phyloP scores from a whole-genome alignment of 2,329 filamentous ascomycete species.

The Fonsecaea erecta region DNA sequence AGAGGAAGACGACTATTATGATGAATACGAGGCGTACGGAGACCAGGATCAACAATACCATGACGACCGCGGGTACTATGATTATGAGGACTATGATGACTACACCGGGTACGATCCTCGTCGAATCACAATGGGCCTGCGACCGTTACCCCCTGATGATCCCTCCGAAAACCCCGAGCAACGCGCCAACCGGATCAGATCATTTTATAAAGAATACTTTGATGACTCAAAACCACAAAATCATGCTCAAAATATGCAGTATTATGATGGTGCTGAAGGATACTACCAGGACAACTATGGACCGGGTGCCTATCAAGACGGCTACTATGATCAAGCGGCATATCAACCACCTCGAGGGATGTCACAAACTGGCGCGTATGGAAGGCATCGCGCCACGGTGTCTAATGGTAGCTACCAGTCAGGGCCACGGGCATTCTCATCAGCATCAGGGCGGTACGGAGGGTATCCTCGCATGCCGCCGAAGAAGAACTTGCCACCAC shows the following conservation, averaged over 20 bases:
- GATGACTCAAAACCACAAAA: slow-evolving; percentile 70
- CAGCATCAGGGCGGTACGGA: slow-evolving; percentile 58
- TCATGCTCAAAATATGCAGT: slow-evolving; percentile 72
- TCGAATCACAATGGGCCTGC: slow-evolving; percentile 66
- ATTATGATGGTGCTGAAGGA: slow-evolving; percentile 68
- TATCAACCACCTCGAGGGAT: slow-evolving; percentile 42
- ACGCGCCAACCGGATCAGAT: slow-evolving; percentile 92
- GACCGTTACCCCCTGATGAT: slow-evolving; percentile 86
- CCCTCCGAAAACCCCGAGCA: slow-evolving; percentile 89
- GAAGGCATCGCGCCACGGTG: slow-evolving; percentile 34
- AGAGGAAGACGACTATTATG: slow-evolving; percentile 19
- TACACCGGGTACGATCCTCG: slow-evolving; percentile 48
- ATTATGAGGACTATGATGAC: slow-evolving; percentile 32
- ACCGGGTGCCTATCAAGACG: slow-evolving; percentile 43
- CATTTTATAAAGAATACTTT: slow-evolving; percentile 99
- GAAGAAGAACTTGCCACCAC: slow-evolving; percentile 69
- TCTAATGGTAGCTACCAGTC: slow-evolving; percentile 51
- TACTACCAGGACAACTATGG: slow-evolving; percentile 66
- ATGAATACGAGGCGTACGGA: slow-evolving; percentile 23
- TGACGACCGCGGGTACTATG: slow-evolving; percentile 23
- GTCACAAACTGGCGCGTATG: slow-evolving; percentile 47
- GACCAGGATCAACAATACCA: slow-evolving; percentile 17
- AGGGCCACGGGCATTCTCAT: slow-evolving; percentile 67
- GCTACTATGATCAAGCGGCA: slow-evolving; percentile 45
- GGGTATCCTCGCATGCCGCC: slow-evolving; percentile 54